Evolutionary conservation across 1,139 yeast species (phyloP).

Genomic region (Candida dubliniensis): DNA sequence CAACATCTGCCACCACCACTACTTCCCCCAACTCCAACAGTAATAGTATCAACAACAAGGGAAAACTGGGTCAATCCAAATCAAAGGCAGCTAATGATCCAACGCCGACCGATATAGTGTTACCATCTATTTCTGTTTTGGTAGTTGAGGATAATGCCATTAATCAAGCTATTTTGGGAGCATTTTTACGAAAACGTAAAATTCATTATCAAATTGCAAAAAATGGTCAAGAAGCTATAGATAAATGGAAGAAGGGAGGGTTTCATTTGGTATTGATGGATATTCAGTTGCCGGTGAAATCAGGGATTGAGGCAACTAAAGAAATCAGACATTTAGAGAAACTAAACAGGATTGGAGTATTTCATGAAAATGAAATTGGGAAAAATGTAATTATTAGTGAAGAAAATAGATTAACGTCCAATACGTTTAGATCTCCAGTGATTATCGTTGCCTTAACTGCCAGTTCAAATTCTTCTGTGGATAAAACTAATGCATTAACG

Average conservation of each 20-base stretch:
- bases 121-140: constrained; percentile 83
- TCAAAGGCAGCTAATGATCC: constrained; percentile 12
- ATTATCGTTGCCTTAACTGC: constrained; percentile 97
- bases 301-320: constrained; percentile 49
- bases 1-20: neutral
- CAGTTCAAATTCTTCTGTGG: constrained; percentile 76
- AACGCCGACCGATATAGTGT: constrained; percentile 46
- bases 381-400: constrained; percentile 25
- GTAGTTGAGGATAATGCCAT: constrained; percentile 96
- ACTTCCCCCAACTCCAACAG: neutral
- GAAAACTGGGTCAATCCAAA: constrained; percentile 2
- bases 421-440: constrained; percentile 80
- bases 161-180: constrained; percentile 88
- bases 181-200: constrained; percentile 83
- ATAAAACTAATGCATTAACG: constrained; percentile 85
- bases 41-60: neutral
- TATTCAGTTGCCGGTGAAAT: constrained; percentile 57
- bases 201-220: constrained; percentile 76
- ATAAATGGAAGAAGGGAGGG: constrained; percentile 37
- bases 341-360: constrained; percentile 79
- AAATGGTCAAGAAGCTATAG: constrained; percentile 53
- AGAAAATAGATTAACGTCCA: constrained; percentile 53
- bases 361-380: constrained; percentile 48
- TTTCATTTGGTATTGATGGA: constrained; percentile 56
- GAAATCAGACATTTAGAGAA: constrained; percentile 70